Evolutionary conservation across 441 rosid species (phyloP).

Genomic region (Arabidopsis hybrid): DNA sequence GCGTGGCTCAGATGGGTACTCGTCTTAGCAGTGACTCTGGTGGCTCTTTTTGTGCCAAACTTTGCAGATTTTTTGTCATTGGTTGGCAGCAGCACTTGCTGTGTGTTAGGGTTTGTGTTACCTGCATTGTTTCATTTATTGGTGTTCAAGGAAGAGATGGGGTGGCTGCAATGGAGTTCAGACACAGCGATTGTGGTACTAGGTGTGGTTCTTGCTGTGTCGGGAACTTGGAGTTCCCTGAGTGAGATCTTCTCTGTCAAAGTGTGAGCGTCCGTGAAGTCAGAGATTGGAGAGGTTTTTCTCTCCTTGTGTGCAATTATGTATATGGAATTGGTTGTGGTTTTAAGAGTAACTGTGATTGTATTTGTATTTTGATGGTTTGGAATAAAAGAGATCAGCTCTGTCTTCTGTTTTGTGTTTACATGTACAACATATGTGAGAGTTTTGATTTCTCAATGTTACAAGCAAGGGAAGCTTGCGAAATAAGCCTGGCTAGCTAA

Average conservation of each 20-base stretch:
- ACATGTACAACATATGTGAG: slow-evolving; percentile 6
- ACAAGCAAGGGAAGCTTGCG: neutral
- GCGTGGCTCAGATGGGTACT: slow-evolving; percentile 78
- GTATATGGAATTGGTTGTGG: slow-evolving; percentile 19
- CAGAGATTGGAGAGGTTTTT: slow-evolving; percentile 7
- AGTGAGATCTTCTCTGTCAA: slow-evolving; percentile 59
- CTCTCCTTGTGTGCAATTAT: slow-evolving; percentile 17
- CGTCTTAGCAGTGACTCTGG: slow-evolving; percentile 64
- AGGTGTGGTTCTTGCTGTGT: slow-evolving; percentile 62
- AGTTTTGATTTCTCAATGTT: neutral
- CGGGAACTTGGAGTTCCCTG: slow-evolving; percentile 76
- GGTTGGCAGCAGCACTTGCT: slow-evolving; percentile 87
- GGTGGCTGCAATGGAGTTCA: slow-evolving; percentile 56
- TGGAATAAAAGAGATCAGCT: slow-evolving; percentile 34
- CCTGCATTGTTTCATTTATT: slow-evolving; percentile 77
- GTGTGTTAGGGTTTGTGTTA: slow-evolving; percentile 74
- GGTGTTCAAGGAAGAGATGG: slow-evolving; percentile 74
- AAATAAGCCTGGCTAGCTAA: neutral
- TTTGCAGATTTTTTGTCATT: slow-evolving; percentile 83
- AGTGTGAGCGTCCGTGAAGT: slow-evolving; percentile 30
- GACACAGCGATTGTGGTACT: slow-evolving; percentile 57
- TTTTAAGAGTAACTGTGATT: slow-evolving; percentile 20
- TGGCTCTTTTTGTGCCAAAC: slow-evolving; percentile 79
- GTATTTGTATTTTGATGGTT: slow-evolving; percentile 30
- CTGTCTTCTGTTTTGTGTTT: slow-evolving; percentile 6